Percentiles rank a stretch among this genome's conserved stretches.
phyloP scores from a whole-genome alignment of 257 asterid genomes.

The Rhazya stricta region DNA sequence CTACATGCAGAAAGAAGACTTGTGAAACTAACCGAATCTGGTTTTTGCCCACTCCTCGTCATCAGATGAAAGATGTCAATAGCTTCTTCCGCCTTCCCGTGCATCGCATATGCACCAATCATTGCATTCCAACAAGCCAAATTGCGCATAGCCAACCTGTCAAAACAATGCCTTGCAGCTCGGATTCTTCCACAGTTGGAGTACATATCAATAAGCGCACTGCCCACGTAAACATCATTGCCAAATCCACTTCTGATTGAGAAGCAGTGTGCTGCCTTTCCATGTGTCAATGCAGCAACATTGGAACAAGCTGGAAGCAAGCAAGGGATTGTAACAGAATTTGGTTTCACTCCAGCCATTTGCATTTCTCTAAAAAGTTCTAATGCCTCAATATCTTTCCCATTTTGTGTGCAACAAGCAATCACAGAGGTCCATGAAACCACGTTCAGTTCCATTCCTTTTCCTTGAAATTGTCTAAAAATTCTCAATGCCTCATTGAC shows the following conservation, averaged over 20 bases:
- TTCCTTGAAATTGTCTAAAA: slow-evolving; percentile 41
- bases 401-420: slow-evolving; percentile 82
- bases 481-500: slow-evolving; percentile 53
- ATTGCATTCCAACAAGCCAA: slow-evolving; percentile 86
- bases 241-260: slow-evolving; percentile 48
- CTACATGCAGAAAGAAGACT: slow-evolving; percentile 85
- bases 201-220: slow-evolving; percentile 86
- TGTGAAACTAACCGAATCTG: slow-evolving; percentile 69
- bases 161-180: slow-evolving; percentile 52
- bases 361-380: slow-evolving; percentile 82
- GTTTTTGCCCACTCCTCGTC: slow-evolving; percentile 61
- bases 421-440: slow-evolving; percentile 94
- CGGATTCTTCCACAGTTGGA: slow-evolving; percentile 81
- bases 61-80: slow-evolving; percentile 42
- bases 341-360: slow-evolving; percentile 60
- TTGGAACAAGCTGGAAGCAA: slow-evolving; percentile 93
- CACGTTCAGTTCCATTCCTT: slow-evolving; percentile 58
- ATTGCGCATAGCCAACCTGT: slow-evolving; percentile 51
- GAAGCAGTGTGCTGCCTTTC: slow-evolving; percentile 82
- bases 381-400: slow-evolving; percentile 79
- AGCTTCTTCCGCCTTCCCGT: slow-evolving; percentile 69
- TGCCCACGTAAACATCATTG: slow-evolving; percentile 59
- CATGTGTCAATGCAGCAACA: slow-evolving; percentile 74
- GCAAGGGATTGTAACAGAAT: slow-evolving; percentile 69
- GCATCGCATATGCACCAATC: slow-evolving; percentile 86